These are phyloP conservation scores for Phycomyces nitens DNA, from an alignment of 192 early-diverging fungal genomes.

Conservation along the genomic window DNA sequence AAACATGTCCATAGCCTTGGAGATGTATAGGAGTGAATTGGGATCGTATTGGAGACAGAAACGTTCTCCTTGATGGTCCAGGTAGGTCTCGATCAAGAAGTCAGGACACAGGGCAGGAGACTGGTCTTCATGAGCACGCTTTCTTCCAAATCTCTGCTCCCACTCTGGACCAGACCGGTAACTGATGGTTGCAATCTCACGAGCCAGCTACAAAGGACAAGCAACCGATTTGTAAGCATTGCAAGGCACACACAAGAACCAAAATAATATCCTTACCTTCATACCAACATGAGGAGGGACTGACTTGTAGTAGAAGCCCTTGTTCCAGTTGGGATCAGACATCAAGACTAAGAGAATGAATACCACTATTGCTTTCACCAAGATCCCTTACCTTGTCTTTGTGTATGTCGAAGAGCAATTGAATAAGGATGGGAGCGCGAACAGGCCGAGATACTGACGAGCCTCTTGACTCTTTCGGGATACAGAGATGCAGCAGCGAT, in stretches of 20 bases:
- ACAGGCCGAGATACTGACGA: conserved; percentile 86
- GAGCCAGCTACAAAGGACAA: conserved; percentile 82
- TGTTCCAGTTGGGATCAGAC: conserved; percentile 94
- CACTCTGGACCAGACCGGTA: conserved; percentile 98
- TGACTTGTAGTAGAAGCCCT: conserved; percentile 88
- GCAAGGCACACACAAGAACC: too few species aligned
- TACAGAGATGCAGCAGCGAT: conserved; percentile 80
- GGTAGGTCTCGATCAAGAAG: conserved; percentile 92
- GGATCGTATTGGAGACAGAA: conserved; percentile 93
- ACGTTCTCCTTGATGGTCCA: conserved; percentile 94
- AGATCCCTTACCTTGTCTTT: conserved; percentile 76
- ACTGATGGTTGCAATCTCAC: conserved; percentile 88
- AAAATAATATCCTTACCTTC: conserved; percentile 54
- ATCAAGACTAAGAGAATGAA: too few species aligned
- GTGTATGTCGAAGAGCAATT: conserved; percentile 89
- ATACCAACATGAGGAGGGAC: conserved; percentile 89
- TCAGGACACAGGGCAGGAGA: conserved; percentile 85
- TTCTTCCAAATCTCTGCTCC: conserved; percentile 92
- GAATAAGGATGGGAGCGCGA: conserved; percentile 95
- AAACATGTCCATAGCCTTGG: conserved; percentile 99
- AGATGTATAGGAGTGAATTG: conserved; percentile 90
- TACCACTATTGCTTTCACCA: too few species aligned
- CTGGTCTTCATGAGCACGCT: conserved; percentile 67
- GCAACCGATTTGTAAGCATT: too few species aligned
- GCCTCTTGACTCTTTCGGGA: conserved; percentile 75